Percentiles rank a stretch among this genome's conserved stretches.
Evolutionary conservation across 2,329 filamentous ascomycete genomes (phyloP).

Genomic region (Apiospora koreana): DNA sequence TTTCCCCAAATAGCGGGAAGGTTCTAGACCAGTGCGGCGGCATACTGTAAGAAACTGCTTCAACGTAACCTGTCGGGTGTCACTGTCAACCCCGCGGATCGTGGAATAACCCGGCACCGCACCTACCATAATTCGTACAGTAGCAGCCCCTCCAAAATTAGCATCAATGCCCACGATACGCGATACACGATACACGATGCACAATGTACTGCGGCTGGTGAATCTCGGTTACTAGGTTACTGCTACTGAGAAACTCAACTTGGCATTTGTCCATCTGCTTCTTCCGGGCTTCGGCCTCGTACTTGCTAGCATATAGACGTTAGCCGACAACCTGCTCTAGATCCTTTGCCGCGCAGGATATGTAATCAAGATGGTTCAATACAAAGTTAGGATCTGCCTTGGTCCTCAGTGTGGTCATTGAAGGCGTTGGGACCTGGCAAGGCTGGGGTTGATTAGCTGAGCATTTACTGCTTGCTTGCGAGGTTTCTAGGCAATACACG

Average conservation of each 20-base stretch:
- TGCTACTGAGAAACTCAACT: neutral
- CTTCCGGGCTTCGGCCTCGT: neutral
- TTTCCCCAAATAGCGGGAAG: neutral
- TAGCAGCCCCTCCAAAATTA: too few species aligned
- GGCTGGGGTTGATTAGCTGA: neutral
- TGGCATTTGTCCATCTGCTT: neutral
- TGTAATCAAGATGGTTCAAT: neutral
- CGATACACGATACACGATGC: too few species aligned
- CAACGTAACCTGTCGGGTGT: neutral
- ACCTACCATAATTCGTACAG: too few species aligned
- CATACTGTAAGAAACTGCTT: neutral
- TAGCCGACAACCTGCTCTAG: neutral
- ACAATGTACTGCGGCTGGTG: too few species aligned
- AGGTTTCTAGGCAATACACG: neutral
- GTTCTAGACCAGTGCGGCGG: neutral
- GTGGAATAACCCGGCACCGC: neutral
- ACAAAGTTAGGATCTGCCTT: neutral
- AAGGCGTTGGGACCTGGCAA: neutral
- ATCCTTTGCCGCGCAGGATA: neutral
- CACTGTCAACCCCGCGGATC: neutral
- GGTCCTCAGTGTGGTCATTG: neutral
- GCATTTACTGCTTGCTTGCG: too few species aligned
- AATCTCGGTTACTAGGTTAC: neutral
- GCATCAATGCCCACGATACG: too few species aligned
- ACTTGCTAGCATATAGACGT: neutral